Base-by-base conservation (phyloP, 2,329 filamentous ascomycete genomes). In the Aciculosporium take region DNA sequence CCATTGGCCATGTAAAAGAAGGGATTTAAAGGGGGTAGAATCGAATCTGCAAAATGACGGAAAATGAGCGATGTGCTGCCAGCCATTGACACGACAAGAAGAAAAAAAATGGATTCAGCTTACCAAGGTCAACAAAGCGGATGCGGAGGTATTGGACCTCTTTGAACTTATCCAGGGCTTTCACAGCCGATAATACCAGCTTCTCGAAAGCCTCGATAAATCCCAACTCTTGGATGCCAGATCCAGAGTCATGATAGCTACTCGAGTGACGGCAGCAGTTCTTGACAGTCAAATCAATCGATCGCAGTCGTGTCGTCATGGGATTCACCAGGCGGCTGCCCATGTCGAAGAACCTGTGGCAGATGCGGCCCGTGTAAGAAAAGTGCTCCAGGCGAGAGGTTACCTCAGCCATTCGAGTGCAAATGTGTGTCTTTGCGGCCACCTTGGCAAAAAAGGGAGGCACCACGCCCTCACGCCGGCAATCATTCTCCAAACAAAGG, bases 171-270 rank as follows among this genome's bases (percentile, higher is more conserved):
- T 69, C 68, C 35, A 86, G 59, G 3, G 77, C 70, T 37, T 69
- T 68, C 25, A 84, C 73, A 1, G 72, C 78, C 1, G 74, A 68
- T 3, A 83, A 48, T 3, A 86, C 77, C 9, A 86, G 63, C 44
- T 70, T 68, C 58, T 85, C 81, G 50, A 86, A 86, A 0, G 78
- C 73, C 20, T 70, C 65, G 49, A 86, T 84, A 48, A 86, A 87
- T 24, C 74, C 68, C 63, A 80, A 72, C 50, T 84, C 80, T 17
- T 77, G 79, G 45, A 85, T 81, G 0, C 80, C 79, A 2, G 78
- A 80, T 3, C 77, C 79, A 0, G 72, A 71, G 49, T 83, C 79
- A 46, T 76, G 70, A 64, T 67, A 78, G 47, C 63, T 62, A 36
- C 61, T 57, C 45, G 67, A 56, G 33, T 68, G 63, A 3, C 79